These are phyloP conservation scores for Annulohypoxylon moriforme DNA, from an alignment of 495 filamentous ascomycete genomes.

Conservation along the genomic window DNA sequence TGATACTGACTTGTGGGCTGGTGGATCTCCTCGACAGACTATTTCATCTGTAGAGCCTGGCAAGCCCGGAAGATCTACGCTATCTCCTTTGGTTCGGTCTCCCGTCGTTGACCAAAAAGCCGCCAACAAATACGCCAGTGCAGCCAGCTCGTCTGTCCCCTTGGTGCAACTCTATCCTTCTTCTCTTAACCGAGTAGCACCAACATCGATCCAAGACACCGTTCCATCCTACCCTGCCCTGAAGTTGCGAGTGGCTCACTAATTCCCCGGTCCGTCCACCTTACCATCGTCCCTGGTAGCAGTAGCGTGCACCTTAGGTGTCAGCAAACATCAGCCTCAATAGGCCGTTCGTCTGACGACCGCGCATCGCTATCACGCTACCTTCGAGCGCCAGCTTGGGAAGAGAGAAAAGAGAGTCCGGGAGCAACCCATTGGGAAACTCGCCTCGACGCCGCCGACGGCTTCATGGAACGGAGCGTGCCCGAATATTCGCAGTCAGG, in stretches of 20 bases:
- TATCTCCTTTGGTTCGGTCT: slow-evolving; percentile 39
- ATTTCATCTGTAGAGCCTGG: slow-evolving; percentile 38
- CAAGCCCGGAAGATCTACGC: slow-evolving; percentile 40
- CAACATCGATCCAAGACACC: slow-evolving; percentile 47
- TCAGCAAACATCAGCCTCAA: slow-evolving; percentile 48
- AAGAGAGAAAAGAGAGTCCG: slow-evolving; percentile 40
- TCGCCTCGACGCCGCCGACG: slow-evolving; percentile 54
- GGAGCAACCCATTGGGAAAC: slow-evolving; percentile 48
- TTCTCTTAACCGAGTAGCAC: slow-evolving; percentile 39
- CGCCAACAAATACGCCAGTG: slow-evolving; percentile 52
- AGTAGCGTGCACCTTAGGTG: slow-evolving; percentile 59
- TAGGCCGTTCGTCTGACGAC: slow-evolving; percentile 46
- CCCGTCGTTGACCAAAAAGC: slow-evolving; percentile 45
- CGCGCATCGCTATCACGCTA: slow-evolving; percentile 42
- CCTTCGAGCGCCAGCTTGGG: slow-evolving; percentile 48
- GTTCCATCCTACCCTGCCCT: slow-evolving; percentile 46
- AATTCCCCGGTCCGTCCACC: slow-evolving; percentile 45
- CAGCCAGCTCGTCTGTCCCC: slow-evolving; percentile 47
- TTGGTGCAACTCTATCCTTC: slow-evolving; percentile 51
- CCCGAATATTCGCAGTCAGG: slow-evolving; percentile 98
- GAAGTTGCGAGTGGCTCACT: slow-evolving; percentile 43
- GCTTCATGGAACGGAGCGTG: slow-evolving; percentile 88
- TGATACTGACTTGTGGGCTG: slow-evolving; percentile 37
- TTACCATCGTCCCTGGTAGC: slow-evolving; percentile 43
- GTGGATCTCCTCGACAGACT: slow-evolving; percentile 40